Evolutionary conservation across 1,284 basidiomycete species (phyloP).

Genomic region (Naganishia liquefaciens): DNA sequence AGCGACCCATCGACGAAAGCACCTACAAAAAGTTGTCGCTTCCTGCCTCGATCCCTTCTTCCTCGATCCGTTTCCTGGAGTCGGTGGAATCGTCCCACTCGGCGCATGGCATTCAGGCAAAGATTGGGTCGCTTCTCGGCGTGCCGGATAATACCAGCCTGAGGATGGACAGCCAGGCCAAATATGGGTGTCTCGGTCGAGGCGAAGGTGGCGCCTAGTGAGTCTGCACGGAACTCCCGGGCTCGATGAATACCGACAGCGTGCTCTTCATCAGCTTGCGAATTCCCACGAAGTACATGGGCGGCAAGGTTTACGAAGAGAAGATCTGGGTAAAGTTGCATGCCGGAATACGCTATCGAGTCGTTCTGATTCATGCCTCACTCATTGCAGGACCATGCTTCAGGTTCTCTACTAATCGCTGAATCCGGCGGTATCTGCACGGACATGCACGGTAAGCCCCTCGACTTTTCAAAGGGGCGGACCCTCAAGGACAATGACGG

Average conservation of each 20-base stretch:
- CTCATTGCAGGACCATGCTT: slow-evolving; percentile 75
- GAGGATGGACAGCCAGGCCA: slow-evolving; percentile 98
- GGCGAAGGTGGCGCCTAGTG: slow-evolving; percentile 84
- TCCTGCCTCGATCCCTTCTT: slow-evolving; percentile 41
- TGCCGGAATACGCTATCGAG: background rate
- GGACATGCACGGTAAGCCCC: slow-evolving; percentile 73
- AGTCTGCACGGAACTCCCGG: slow-evolving; percentile 20
- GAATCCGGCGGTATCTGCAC: slow-evolving; percentile 87
- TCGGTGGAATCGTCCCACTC: slow-evolving; percentile 92
- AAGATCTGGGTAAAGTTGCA: slow-evolving; percentile 76
- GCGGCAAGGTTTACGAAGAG: slow-evolving; percentile 73
- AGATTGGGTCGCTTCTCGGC: slow-evolving; percentile 69
- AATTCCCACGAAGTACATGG: slow-evolving; percentile 69
- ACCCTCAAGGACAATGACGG: slow-evolving; percentile 86
- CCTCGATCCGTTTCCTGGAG: slow-evolving; percentile 69
- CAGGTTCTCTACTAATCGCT: slow-evolving; percentile 78
- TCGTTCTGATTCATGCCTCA: slow-evolving; percentile 16
- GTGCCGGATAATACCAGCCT: slow-evolving; percentile 60
- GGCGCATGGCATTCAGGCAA: slow-evolving; percentile 77
- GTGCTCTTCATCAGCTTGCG: slow-evolving; percentile 59
- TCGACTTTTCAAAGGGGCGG: slow-evolving; percentile 85
- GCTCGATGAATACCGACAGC: background rate
- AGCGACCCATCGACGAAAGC: slow-evolving; percentile 41
- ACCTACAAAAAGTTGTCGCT: slow-evolving; percentile 37
- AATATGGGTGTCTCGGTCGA: slow-evolving; percentile 84